These are phyloP conservation scores for Tuber indicum DNA, from an alignment of 495 filamentous ascomycete genomes.

Conservation along the genomic window DNA sequence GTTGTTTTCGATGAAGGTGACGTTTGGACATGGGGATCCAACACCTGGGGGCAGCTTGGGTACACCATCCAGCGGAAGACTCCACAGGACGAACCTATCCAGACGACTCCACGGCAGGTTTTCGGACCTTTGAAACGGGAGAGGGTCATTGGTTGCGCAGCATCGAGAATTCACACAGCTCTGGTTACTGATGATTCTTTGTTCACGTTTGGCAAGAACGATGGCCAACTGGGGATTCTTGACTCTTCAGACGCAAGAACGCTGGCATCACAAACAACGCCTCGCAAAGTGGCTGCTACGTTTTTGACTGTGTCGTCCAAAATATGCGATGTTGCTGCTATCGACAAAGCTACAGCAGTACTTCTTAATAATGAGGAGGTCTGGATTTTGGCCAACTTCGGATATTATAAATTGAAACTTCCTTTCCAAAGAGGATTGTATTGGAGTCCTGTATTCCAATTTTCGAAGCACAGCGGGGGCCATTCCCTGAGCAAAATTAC, in stretches of 20 bases:
- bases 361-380: slow-evolving; percentile 82
- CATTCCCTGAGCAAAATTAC: slow-evolving; percentile 53
- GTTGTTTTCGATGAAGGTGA: slow-evolving; percentile 74
- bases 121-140: slow-evolving; percentile 89
- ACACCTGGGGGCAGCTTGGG: slow-evolving; percentile 78
- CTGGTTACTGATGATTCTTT: slow-evolving; percentile 73
- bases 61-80: slow-evolving; percentile 58
- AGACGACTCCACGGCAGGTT: slow-evolving; percentile 74
- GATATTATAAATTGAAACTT: slow-evolving; percentile 78
- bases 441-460: slow-evolving; percentile 41
- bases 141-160: slow-evolving; percentile 69
- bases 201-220: slow-evolving; percentile 92
- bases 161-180: slow-evolving; percentile 87
- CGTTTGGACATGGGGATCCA: slow-evolving; percentile 88
- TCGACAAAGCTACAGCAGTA: slow-evolving; percentile 80
- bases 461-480: not conserved
- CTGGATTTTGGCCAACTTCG: slow-evolving; percentile 88
- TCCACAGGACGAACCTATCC: slow-evolving; percentile 68
- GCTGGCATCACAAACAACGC: slow-evolving; percentile 69
- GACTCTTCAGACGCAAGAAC: slow-evolving; percentile 83
- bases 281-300: slow-evolving; percentile 79
- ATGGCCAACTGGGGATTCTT: slow-evolving; percentile 87
- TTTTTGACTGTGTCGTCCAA: slow-evolving; percentile 60
- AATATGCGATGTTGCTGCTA: slow-evolving; percentile 76
- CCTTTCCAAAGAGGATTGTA: slow-evolving; percentile 59